phyloP scores from a whole-genome alignment of 768 basidiomycete species.

The Suillus spraguei region DNA sequence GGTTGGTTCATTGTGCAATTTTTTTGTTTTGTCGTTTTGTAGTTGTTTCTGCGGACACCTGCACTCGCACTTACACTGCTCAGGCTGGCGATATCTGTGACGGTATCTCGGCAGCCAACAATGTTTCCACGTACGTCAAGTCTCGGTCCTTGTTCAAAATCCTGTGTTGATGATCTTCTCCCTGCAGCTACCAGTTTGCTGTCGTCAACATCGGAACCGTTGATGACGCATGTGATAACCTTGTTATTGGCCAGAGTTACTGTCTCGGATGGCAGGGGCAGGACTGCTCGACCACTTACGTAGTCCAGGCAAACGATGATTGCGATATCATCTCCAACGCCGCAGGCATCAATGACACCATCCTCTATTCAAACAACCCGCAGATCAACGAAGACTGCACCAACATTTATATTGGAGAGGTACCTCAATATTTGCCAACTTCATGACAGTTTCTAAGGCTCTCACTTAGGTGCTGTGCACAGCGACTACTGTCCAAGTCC shows the following conservation, averaged over 20 bases:
- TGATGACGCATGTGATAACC: slow-evolving; percentile 59
- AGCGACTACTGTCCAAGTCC: slow-evolving; percentile 41
- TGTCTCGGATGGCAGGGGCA: slow-evolving; percentile 63
- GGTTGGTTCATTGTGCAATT: neutral
- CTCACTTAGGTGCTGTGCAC: slow-evolving; percentile 55
- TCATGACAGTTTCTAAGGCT: neutral
- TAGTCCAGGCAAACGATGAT: slow-evolving; percentile 55
- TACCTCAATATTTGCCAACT: slow-evolving; percentile 32
- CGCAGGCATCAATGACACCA: slow-evolving; percentile 50
- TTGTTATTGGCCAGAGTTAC: slow-evolving; percentile 48
- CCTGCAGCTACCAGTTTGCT: slow-evolving; percentile 71
- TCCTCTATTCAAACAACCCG: slow-evolving; percentile 73
- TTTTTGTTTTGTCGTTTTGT: slow-evolving; percentile 11
- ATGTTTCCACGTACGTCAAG: slow-evolving; percentile 60
- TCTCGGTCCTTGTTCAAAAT: slow-evolving; percentile 9
- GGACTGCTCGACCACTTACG: slow-evolving; percentile 67
- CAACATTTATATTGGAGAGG: slow-evolving; percentile 81
- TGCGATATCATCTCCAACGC: slow-evolving; percentile 52
- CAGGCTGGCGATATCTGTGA: slow-evolving; percentile 68
- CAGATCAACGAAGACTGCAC: slow-evolving; percentile 56
- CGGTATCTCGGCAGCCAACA: slow-evolving; percentile 62
- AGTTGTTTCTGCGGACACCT: slow-evolving; percentile 38
- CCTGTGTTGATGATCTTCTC: neutral
- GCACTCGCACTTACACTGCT: slow-evolving; percentile 64
- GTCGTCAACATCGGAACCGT: slow-evolving; percentile 56